A percentile compares a stretch with the other conserved stretches of the same genome.
These are phyloP conservation scores for Colletotrichum spinosum DNA, from an alignment of 2,329 filamentous ascomycete species.

Conservation along the genomic window DNA sequence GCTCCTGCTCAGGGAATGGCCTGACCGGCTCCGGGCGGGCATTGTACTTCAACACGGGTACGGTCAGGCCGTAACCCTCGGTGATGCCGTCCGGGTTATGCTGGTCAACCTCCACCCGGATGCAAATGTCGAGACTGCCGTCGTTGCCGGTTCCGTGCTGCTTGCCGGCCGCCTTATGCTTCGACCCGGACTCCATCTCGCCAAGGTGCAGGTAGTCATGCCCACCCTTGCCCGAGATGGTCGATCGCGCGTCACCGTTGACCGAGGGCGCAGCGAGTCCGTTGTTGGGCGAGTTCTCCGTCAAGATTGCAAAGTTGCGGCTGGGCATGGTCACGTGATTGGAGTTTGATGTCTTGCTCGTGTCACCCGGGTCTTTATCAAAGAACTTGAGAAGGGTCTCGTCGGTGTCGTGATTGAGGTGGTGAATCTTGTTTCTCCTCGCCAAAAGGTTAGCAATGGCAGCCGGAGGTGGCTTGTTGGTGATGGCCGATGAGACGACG, in stretches of 20 bases:
- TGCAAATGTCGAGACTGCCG: conserved; percentile 80
- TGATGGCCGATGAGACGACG: conserved; percentile 92
- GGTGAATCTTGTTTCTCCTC: conserved; percentile 85
- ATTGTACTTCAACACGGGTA: conserved; percentile 74
- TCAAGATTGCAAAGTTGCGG: conserved; percentile 91
- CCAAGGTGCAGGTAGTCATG: conserved; percentile 80
- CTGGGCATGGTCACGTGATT: conserved; percentile 93
- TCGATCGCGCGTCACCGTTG: conserved; percentile 38
- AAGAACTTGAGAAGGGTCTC: conserved; percentile 96
- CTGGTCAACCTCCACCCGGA: conserved; percentile 90
- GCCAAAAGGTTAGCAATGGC: conserved; percentile 92
- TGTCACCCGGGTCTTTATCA: conserved; percentile 84
- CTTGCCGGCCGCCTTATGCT: conserved; percentile 76
- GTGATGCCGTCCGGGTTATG: conserved; percentile 84
- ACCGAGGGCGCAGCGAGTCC: conserved; percentile 38
- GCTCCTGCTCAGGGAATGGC: conserved; percentile 35
- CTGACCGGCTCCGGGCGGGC: conserved; percentile 41
- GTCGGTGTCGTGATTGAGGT: conserved; percentile 79
- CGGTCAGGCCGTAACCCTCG: conserved; percentile 83
- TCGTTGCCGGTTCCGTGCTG: conserved; percentile 67
- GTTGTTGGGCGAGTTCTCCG: conserved; percentile 81
- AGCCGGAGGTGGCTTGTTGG: conserved; percentile 91
- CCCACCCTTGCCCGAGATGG: conserved; percentile 67
- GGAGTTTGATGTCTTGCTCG: conserved; percentile 76
- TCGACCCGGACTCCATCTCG: conserved; percentile 82